Conservation (phyloP, 2,329 filamentous ascomycete species). For the Colletotrichum tofieldiae region DNA sequence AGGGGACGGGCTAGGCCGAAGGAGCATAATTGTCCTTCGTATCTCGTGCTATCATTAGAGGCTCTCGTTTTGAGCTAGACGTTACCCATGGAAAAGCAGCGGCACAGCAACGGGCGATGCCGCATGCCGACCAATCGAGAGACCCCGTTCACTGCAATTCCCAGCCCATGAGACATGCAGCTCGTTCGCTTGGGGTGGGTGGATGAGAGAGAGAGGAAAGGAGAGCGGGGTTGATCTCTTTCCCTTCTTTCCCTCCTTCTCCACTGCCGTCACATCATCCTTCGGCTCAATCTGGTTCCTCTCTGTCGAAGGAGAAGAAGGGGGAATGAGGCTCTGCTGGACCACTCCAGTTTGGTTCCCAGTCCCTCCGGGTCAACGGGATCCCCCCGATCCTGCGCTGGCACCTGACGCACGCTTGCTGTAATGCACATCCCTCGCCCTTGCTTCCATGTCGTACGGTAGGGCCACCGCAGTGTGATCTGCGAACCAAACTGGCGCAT, state of each 20-base stretch:
- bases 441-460: background rate
- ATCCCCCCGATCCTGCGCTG: background rate
- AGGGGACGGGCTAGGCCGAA: background rate
- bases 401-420: background rate
- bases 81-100: background rate
- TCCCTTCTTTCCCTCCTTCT: background rate
- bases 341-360: background rate
- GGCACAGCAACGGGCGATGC: background rate
- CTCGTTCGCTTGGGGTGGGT: background rate
- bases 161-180: background rate
- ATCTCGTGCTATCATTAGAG: background rate
- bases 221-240: slow-evolving; percentile 21
- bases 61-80: too few species aligned
- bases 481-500: background rate
- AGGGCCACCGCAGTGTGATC: background rate
- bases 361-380: slow-evolving; percentile 3
- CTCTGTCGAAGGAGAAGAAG: background rate
- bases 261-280: background rate
- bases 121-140: slow-evolving; percentile 8
- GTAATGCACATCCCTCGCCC: background rate
- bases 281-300: background rate
- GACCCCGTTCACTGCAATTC: background rate
- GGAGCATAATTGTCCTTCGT: background rate
- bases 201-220: background rate
- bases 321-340: slow-evolving; percentile 14